Evolutionary conservation across 306 rosid genomes (phyloP), one percentile per base, ranked within the genome.

Genomic region (Cucumis melo): DNA sequence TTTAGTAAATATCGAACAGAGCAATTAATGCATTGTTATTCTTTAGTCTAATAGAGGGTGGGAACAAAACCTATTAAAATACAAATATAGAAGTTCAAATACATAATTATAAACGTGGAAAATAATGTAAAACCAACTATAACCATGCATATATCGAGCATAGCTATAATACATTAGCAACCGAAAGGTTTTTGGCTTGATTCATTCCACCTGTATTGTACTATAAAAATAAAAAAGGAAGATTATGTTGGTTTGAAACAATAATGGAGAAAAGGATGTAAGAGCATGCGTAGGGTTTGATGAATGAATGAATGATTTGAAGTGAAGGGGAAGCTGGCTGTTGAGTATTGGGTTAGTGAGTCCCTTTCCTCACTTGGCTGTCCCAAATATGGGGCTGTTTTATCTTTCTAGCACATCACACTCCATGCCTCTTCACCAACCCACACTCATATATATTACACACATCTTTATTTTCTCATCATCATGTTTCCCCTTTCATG

Each of bases 321-420:
- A 42, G 48, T 42, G 54, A 48, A 27, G 39, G 39, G 66, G 66
- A 19, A 60, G n/a, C n/a, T 0, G 4, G 12, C 13, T 64, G 44
- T 41, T 62, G 70, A 63, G 14, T 63, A 23, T 21, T 59, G 34
- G 41, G n/a, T 36, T 51, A 51, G 56, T 51, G 56, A 27, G 48
- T 41, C 14, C 38, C 29, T 13, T 20, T 39, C 66, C 63, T 75
- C 57, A 56, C 71, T 27, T 46, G 75, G 58, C 23, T 70, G 75
- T 70, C 75, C 34, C 57, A 46, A 42, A 46, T 21, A 70, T 70
- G 75, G 75, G 75, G 58, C 75, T 65, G 8, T 46, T 12, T 77
- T 34, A 23, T 57, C 2, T 56, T 10, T 16, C 14, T 60, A 36
- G 51, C 70, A 63, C 24, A 63, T 36, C 73, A 65, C 73, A 65